Percentiles rank a stretch among this genome's conserved stretches.
Conservation (phyloP, 2,329 filamentous ascomycete species). For the Scedosporium dehoogii region DNA sequence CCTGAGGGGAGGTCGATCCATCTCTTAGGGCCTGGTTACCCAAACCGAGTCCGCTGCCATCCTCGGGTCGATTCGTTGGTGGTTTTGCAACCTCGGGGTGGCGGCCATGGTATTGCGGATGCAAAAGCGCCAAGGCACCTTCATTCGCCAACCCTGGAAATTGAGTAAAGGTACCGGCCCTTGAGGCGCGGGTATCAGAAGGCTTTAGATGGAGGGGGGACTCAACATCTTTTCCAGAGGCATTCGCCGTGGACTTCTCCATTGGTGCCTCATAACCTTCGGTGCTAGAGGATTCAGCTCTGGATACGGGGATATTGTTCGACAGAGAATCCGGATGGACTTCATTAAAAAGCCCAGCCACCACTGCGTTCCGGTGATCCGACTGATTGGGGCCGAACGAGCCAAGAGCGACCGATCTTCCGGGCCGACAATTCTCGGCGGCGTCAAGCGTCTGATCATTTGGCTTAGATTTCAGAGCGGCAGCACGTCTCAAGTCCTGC, state of each 20-base stretch:
- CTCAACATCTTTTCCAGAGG: background rate
- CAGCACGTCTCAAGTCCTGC: conserved; percentile 51
- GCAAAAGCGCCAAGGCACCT: background rate
- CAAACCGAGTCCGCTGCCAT: background rate
- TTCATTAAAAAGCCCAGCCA: conserved; percentile 50
- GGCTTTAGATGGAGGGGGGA: too few species aligned
- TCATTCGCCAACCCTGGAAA: background rate
- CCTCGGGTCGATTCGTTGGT: background rate
- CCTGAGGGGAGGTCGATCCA: background rate
- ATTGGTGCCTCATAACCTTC: background rate
- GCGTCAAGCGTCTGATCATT: background rate
- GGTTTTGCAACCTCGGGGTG: background rate
- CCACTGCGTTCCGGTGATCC: background rate
- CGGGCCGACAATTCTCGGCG: background rate
- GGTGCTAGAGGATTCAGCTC: background rate
- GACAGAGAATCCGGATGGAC: conserved; percentile 50
- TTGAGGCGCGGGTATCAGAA: too few species aligned
- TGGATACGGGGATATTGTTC: background rate
- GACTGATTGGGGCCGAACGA: background rate
- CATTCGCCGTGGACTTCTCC: background rate
- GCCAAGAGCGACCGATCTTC: background rate
- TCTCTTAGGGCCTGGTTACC: background rate
- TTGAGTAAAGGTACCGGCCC: background rate
- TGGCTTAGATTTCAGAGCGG: background rate
- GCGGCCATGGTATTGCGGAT: background rate